These are phyloP conservation scores for Ogataea methylovora DNA, from an alignment of 805 yeast species.

Conservation along the genomic window DNA sequence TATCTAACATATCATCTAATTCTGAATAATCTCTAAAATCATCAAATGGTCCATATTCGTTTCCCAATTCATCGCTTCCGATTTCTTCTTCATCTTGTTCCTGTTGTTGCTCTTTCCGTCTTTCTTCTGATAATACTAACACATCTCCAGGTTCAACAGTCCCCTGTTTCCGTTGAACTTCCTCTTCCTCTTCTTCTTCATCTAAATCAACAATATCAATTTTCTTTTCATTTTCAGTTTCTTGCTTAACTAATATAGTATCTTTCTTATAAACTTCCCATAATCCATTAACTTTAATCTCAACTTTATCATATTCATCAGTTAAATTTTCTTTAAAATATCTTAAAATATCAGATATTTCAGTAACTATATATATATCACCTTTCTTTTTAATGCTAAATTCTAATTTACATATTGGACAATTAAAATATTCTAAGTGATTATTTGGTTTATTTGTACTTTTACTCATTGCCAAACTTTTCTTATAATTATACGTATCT, in stretches of 20 bases:
- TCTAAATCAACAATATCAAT: conserved; percentile 10
- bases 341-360: conserved; percentile 18
- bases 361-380: conserved; percentile 25
- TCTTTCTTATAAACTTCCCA: conserved; percentile 14
- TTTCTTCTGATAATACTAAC: too few species aligned
- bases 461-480: conserved; percentile 15
- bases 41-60: background rate
- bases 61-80: background rate
- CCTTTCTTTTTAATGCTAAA: conserved; percentile 23
- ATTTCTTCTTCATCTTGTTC: background rate
- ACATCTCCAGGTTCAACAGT: conserved; percentile 3
- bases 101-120: too few species aligned
- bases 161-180: conserved; percentile 3
- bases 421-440: conserved; percentile 21
- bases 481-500: too few species aligned
- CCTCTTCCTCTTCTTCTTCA: conserved; percentile 12
- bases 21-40: background rate
- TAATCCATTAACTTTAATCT: conserved; percentile 18
- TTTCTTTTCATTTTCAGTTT: background rate
- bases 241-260: background rate
- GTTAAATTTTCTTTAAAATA: conserved; percentile 7
- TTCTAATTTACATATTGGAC: conserved; percentile 28
- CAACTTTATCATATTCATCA: conserved; percentile 14
- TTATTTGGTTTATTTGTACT: conserved; percentile 15
- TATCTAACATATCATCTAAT: background rate